Base-by-base conservation (phyloP, 768 basidiomycete species). In the Dendrothele bispora region DNA sequence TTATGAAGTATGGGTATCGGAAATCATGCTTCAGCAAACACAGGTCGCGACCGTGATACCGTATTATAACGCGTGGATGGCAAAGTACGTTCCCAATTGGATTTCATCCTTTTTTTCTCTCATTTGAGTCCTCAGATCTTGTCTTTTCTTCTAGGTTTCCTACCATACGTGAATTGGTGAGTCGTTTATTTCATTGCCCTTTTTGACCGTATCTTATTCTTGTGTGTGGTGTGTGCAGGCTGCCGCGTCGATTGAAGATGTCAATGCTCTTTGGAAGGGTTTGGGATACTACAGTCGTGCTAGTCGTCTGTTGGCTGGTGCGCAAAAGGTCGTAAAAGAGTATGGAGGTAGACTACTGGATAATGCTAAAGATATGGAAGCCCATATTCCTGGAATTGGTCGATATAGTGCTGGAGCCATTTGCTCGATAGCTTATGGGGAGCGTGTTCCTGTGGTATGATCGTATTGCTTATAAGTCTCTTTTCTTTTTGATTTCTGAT, bases 21-120 rank as follows among this genome's bases (percentile, higher is more conserved):
- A 98, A 68, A 85, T 97, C 48, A 97, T 97, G 95, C 75, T 95
- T 2, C 95, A 98, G 65, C 95, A 98, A 66, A 98, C 95, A 0
- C 93, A 95, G 63, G 94, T 97, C 27, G 77, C 68, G 4, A 93
- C 92, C 1, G 93, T 95, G n/a, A 92, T 95, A 56, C 89, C 89
- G 1, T 98, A 97, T 66, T 98, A 91, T 65, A 84, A 80, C 43
- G 77, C 78, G 20, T 98, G 93, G 93, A 90, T 95, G 77, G 70
- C 73, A 55, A 85, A 74, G 89, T 90, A 52, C 50, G 79, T 69
- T 34, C 18, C 39, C 46, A 40, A n/a, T n/a, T n/a, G n/a, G n/a
- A n/a, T n/a, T n/a, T n/a, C n/a, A n/a, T n/a, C n/a, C 45, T 6
- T 26, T 26, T 37, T 24, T 28, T 24, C 36, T 24, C 22, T 46